A percentile compares a stretch with the other conserved stretches of the same genome.
Evolutionary conservation across 345 rosid genomes (phyloP).

Genomic region (Populus tremula): DNA sequence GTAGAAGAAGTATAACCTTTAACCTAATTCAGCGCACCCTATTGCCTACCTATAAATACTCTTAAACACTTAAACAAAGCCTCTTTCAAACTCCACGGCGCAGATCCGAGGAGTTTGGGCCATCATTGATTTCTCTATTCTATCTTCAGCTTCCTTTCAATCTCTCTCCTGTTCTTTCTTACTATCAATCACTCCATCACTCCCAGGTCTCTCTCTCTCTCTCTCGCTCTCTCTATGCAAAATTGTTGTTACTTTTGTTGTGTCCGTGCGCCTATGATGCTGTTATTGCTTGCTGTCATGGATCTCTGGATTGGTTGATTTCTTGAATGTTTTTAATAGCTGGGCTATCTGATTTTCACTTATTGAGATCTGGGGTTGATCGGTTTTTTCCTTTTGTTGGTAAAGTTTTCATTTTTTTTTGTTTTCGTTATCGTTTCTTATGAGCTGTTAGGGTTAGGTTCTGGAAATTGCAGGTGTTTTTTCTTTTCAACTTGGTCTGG

Average conservation of each 20-base stretch:
- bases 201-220: slow-evolving; percentile 22
- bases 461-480: background rate
- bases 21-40: background rate
- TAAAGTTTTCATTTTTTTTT: background rate
- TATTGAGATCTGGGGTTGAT: slow-evolving; percentile 31
- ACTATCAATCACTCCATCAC: slow-evolving; percentile 4
- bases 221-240: background rate
- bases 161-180: slow-evolving; percentile 10
- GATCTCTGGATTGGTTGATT: background rate
- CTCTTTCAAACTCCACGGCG: slow-evolving; percentile 61
- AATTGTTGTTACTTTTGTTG: background rate
- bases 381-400: background rate
- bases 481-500: background rate
- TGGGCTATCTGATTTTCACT: background rate
- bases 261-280: background rate
- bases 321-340: background rate
- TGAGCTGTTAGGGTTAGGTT: background rate
- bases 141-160: slow-evolving; percentile 6
- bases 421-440: background rate
- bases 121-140: slow-evolving; percentile 27
- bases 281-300: background rate
- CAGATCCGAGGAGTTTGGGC: slow-evolving; percentile 94
- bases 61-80: background rate
- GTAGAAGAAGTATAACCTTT: background rate
- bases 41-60: slow-evolving; percentile 1